A percentile compares a stretch with the other conserved stretches of the same genome.
These are phyloP conservation scores for Arthrobotrys conoides DNA, from an alignment of 2,329 filamentous ascomycete species.

Conservation along the genomic window DNA sequence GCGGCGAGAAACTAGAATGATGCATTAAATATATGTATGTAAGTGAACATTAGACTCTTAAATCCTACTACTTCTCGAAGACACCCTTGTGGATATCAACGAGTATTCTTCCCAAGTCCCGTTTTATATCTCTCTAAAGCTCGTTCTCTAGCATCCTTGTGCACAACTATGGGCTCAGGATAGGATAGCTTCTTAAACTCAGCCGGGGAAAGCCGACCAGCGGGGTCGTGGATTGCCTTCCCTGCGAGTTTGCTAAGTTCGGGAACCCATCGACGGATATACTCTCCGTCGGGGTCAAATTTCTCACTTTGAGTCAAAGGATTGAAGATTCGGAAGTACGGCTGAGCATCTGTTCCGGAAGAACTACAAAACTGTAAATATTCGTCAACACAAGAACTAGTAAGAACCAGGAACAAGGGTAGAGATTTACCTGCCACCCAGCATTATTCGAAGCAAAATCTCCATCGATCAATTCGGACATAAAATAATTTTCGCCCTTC, in stretches of 20 bases:
- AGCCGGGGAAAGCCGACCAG: conserved; percentile 74
- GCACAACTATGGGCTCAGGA: conserved; percentile 80
- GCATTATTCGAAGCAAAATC: conserved; percentile 85
- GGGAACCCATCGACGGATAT: conserved; percentile 85
- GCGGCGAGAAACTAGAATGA: background rate
- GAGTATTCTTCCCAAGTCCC: conserved; percentile 70
- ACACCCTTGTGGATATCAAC: background rate
- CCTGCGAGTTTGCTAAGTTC: conserved; percentile 77
- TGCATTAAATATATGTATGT: background rate
- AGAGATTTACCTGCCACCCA: conserved; percentile 73
- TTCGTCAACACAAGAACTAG: background rate
- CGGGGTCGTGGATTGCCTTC: conserved; percentile 82
- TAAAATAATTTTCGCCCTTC: conserved; percentile 84
- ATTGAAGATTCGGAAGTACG: conserved; percentile 93
- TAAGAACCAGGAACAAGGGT: conserved; percentile 63
- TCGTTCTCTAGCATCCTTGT: conserved; percentile 77
- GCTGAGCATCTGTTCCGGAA: conserved; percentile 77
- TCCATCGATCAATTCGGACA: conserved; percentile 83
- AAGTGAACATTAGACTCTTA: conserved; percentile 1
- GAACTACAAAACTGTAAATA: conserved; percentile 52
- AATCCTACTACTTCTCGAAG: background rate
- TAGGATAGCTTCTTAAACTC: conserved; percentile 69
- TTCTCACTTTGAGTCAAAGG: conserved; percentile 86
- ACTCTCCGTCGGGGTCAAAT: conserved; percentile 83
- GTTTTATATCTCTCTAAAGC: conserved; percentile 80